phyloP scores from a whole-genome alignment of 2,329 filamentous ascomycete genomes.

The Stagonosporopsis tanaceti region DNA sequence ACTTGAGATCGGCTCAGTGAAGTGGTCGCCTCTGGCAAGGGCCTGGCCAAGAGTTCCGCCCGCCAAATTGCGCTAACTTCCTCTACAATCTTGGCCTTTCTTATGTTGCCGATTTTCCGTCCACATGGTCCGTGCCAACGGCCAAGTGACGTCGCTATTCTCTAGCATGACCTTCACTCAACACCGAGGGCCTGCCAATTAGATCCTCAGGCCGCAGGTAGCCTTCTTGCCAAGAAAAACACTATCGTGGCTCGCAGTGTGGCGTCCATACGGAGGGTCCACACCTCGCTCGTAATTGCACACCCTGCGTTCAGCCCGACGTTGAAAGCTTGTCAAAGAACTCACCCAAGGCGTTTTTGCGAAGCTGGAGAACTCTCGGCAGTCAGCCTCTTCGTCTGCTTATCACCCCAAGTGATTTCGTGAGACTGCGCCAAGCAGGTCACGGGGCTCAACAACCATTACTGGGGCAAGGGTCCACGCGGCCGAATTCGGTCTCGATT shows the following conservation, averaged over 20 bases:
- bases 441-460: constrained; percentile 35
- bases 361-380: constrained; percentile 24
- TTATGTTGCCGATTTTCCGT: constrained; percentile 19
- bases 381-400: constrained; percentile 30
- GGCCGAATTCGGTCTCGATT: constrained; percentile 1
- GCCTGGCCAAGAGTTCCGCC: constrained; percentile 40
- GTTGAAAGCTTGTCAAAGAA: constrained; percentile 34
- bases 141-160: constrained; percentile 24
- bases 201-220: constrained; percentile 6
- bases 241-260: constrained; percentile 18
- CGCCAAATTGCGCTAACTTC: constrained; percentile 24
- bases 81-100: constrained; percentile 13
- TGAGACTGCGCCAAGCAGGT: constrained; percentile 30
- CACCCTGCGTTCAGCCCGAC: constrained; percentile 27
- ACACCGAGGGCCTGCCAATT: constrained; percentile 23
- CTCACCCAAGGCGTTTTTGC: constrained; percentile 29
- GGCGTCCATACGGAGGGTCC: constrained; percentile 17
- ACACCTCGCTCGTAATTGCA: constrained; percentile 15
- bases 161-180: constrained; percentile 18
- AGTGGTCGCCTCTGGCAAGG: constrained; percentile 12
- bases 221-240: constrained; percentile 26
- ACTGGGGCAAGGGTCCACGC: constrained; percentile 3
- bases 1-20: constrained; percentile 10
- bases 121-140: constrained; percentile 15
- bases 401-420: constrained; percentile 24